A percentile compares a stretch with the other conserved stretches of the same genome.
These are phyloP conservation scores for Aspergillus cejpii DNA, from an alignment of 2,329 filamentous ascomycete species.

Conservation along the genomic window DNA sequence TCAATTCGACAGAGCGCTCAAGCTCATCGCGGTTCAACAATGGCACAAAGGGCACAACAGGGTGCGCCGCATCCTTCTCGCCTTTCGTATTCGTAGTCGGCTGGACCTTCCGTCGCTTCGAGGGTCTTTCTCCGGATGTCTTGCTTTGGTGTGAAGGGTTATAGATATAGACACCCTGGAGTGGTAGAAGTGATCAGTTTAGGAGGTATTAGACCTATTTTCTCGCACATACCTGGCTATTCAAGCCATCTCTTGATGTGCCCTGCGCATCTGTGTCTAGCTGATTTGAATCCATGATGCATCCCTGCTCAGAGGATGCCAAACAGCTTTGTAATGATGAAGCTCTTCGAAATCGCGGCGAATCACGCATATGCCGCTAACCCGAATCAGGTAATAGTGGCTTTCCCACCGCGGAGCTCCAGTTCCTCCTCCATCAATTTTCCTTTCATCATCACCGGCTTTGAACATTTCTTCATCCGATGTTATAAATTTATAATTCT, in stretches of 20 bases:
- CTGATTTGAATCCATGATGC: conserved; percentile 17
- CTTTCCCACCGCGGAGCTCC: conserved; percentile 23
- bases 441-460: not conserved
- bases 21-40: conserved; percentile 38
- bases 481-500: conserved; percentile 30
- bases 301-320: not conserved
- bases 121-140: conserved; percentile 39
- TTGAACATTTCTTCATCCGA: conserved; percentile 16
- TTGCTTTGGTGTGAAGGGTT: conserved; percentile 44
- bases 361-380: conserved; percentile 25
- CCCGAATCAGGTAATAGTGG: conserved; percentile 25
- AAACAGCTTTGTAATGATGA: not conserved
- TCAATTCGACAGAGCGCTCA: conserved; percentile 26
- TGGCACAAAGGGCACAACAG: conserved; percentile 38
- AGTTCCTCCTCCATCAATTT: conserved; percentile 10
- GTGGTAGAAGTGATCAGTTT: not conserved
- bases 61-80: conserved; percentile 11
- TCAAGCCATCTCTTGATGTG: conserved; percentile 25
- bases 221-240: conserved; percentile 23
- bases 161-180: conserved; percentile 58
- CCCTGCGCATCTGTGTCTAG: conserved; percentile 19
- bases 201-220: not conserved
- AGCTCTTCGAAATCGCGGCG: conserved; percentile 9
- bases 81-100: conserved; percentile 26
- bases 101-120: conserved; percentile 54